Evolutionary conservation across 2,329 filamentous ascomycete genomes (phyloP).

Genomic region (Pseudogymnoascus destructans): DNA sequence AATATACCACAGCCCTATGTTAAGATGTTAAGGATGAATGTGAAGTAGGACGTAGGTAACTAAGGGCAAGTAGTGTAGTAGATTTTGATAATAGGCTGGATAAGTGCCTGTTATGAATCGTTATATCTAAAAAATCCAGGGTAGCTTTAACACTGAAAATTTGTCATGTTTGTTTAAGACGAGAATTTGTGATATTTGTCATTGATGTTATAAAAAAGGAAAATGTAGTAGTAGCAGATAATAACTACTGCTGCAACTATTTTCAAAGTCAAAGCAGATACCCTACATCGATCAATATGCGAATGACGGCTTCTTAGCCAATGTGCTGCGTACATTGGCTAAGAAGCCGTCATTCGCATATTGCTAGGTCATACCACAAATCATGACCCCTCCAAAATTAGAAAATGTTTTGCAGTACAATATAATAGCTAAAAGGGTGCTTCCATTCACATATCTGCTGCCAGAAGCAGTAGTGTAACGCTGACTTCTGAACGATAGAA

Average conservation of each 20-base stretch:
- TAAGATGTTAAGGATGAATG: neutral
- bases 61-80: neutral
- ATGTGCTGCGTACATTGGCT: constrained; percentile 27
- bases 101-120: neutral
- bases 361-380: constrained; percentile 54
- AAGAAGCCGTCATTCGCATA: constrained; percentile 46
- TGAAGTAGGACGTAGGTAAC: neutral
- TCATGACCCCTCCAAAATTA: constrained; percentile 55
- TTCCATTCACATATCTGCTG: constrained; percentile 39
- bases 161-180: constrained; percentile 6
- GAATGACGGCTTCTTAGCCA: constrained; percentile 43
- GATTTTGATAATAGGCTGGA: neutral
- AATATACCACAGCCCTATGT: neutral
- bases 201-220: constrained; percentile 10
- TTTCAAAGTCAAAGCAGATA: too few relatives aligned
- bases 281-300: too few relatives aligned
- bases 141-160: neutral
- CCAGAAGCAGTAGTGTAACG: constrained; percentile 36
- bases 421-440: constrained; percentile 37
- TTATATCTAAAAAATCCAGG: neutral
- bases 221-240: constrained; percentile 19
- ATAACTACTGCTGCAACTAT: constrained; percentile 23
- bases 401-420: constrained; percentile 39
- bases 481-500: too few relatives aligned
- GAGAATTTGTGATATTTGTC: neutral